These are phyloP conservation scores for Lentinus brumalis DNA, from an alignment of 768 basidiomycete species.

Conservation along the genomic window DNA sequence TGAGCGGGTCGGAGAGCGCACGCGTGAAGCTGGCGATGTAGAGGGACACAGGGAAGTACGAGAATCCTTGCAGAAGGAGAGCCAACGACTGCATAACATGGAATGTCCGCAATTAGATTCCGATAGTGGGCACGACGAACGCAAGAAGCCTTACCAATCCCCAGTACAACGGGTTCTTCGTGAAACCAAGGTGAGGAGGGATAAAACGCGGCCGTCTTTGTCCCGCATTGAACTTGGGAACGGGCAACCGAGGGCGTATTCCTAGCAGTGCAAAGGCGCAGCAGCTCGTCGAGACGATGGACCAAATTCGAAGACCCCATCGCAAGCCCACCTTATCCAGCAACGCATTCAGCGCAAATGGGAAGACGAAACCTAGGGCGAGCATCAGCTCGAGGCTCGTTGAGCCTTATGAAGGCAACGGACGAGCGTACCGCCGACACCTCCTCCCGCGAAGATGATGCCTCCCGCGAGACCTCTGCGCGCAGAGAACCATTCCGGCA, in stretches of 20 bases:
- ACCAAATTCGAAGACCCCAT: slow-evolving; percentile 27
- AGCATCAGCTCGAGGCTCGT: background rate
- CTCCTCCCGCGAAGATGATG: slow-evolving; percentile 28
- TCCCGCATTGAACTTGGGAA: slow-evolving; percentile 18
- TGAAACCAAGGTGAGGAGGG: slow-evolving; percentile 24
- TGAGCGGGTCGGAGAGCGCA: slow-evolving; percentile 21
- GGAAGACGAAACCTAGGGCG: slow-evolving; percentile 24
- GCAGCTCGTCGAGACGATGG: slow-evolving; percentile 15
- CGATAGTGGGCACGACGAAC: background rate
- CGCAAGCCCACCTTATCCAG: slow-evolving; percentile 20
- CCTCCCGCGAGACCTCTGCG: slow-evolving; percentile 26
- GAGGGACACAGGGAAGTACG: slow-evolving; percentile 30
- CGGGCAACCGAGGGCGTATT: slow-evolving; percentile 26
- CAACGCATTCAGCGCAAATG: slow-evolving; percentile 19
- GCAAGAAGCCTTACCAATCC: slow-evolving; percentile 18
- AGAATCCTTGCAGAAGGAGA: slow-evolving; percentile 25
- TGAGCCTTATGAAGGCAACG: no score
- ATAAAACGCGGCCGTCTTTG: slow-evolving; percentile 23
- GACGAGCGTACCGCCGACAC: slow-evolving; percentile 19
- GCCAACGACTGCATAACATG: slow-evolving; percentile 12
- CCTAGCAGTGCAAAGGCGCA: slow-evolving; percentile 21
- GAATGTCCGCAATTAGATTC: no score
- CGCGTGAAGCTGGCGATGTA: slow-evolving; percentile 27
- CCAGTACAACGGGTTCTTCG: slow-evolving; percentile 24
- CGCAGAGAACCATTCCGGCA: slow-evolving; percentile 27